These are phyloP conservation scores for Paramecium biaurelia DNA, from an alignment of 73 alveolate species.

Conservation along the genomic window DNA sequence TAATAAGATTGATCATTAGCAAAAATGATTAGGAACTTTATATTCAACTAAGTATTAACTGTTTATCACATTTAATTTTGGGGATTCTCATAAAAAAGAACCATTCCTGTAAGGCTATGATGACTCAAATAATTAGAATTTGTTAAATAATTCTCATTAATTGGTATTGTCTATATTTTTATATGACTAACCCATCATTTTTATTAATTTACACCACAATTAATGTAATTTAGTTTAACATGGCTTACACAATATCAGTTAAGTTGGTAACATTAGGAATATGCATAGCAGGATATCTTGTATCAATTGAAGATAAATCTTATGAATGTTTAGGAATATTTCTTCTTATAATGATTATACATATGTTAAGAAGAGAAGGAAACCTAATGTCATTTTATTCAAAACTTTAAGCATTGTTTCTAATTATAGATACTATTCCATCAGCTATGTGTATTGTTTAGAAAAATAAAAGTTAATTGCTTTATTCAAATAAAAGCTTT, in stretches of 20 bases:
- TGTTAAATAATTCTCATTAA: background rate
- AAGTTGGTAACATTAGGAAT: background rate
- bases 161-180: background rate
- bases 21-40: background rate
- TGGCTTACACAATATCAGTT: background rate
- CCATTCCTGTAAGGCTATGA: background rate
- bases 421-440: conserved; percentile 25
- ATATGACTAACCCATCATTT: background rate
- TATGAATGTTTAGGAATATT: background rate
- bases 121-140: background rate
- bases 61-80: background rate
- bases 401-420: background rate
- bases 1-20: background rate
- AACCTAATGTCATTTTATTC: background rate
- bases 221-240: background rate
- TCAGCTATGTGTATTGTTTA: conserved; percentile 18
- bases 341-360: background rate
- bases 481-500: background rate
- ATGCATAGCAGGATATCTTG: background rate
- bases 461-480: background rate
- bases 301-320: background rate
- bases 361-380: background rate
- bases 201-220: background rate
- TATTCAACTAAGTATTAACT: background rate
- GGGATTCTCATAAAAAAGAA: background rate